Conservation (phyloP, 2,329 filamentous ascomycete species). For the Botrytis deweyae region DNA sequence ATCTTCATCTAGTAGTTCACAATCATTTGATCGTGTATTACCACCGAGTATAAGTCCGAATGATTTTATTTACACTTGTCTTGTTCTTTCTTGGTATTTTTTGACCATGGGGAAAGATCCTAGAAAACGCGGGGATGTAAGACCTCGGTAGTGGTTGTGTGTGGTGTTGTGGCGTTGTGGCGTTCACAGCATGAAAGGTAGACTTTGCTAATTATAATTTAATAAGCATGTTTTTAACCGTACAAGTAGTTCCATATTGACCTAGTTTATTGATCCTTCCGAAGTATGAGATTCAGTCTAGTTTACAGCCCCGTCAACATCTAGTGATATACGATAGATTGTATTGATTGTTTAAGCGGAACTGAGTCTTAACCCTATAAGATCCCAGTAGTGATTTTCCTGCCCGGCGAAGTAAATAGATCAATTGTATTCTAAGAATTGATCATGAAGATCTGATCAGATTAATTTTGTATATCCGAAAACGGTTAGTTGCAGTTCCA, state of each 20-base stretch:
- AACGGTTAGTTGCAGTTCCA: not conserved
- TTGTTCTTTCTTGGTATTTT: not conserved
- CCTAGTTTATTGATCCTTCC: not conserved
- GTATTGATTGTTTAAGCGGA: not conserved
- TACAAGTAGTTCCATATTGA: not conserved
- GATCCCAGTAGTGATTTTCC: not conserved
- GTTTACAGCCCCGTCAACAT: not conserved
- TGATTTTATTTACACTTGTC: not conserved
- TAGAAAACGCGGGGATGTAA: slow-evolving; percentile 7
- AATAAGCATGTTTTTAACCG: not conserved
- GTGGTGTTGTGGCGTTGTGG: slow-evolving; percentile 5
- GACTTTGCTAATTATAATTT: not conserved
- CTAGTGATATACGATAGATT: not conserved
- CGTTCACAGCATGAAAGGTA: not conserved
- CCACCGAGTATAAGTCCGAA: slow-evolving; percentile 22
- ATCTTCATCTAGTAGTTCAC: not conserved
- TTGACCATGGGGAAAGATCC: not conserved
- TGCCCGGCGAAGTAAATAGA: not conserved
- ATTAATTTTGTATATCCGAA: not conserved
- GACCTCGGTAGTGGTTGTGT: slow-evolving; percentile 3
- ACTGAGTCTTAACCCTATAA: not conserved
- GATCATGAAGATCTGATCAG: too few species aligned
- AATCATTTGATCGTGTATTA: slow-evolving; percentile 23
- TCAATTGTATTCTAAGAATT: not conserved
- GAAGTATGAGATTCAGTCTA: not conserved